phyloP scores from a whole-genome alignment of 441 rosid species.

The Populus hybrid region DNA sequence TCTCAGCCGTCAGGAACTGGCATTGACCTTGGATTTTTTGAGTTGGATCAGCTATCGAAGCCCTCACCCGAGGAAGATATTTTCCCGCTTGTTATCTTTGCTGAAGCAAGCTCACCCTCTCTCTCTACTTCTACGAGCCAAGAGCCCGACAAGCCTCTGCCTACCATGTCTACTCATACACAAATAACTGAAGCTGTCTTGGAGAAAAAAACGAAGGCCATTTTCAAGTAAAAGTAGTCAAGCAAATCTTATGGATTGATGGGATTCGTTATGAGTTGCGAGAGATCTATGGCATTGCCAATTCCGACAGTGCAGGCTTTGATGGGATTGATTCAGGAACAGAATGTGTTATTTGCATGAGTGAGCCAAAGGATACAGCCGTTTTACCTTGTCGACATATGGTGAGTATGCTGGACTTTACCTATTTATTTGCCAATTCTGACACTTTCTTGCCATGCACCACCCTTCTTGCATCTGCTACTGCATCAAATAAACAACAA shows the following conservation, averaged over 20 bases:
- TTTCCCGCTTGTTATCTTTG: constrained; percentile 75
- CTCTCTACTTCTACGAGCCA: constrained; percentile 17
- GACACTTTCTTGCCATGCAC: not conserved
- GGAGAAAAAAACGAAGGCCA: constrained; percentile 40
- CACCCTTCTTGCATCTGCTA: not conserved
- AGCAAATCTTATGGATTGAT: constrained; percentile 82
- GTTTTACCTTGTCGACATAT: constrained; percentile 85
- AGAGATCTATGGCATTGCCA: constrained; percentile 71
- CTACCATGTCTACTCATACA: constrained; percentile 38
- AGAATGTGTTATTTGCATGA: constrained; percentile 88
- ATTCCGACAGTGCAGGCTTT: constrained; percentile 41
- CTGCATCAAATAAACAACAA: not conserved
- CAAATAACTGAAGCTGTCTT: constrained; percentile 80
- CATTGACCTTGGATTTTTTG: constrained; percentile 70
- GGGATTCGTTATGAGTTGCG: constrained; percentile 74
- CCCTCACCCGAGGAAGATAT: constrained; percentile 56
- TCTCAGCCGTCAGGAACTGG: constrained; percentile 75
- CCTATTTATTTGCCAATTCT: not conserved
- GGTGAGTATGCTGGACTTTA: constrained; percentile 44
- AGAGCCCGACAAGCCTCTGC: constrained; percentile 27
- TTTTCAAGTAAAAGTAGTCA: constrained; percentile 59
- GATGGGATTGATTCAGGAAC: constrained; percentile 61
- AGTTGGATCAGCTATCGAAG: constrained; percentile 60
- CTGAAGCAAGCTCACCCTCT: constrained; percentile 46
- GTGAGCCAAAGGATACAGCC: constrained; percentile 78